These are phyloP conservation scores for Verruconis gallopava DNA, from an alignment of 2,329 filamentous ascomycete species.

Conservation along the genomic window DNA sequence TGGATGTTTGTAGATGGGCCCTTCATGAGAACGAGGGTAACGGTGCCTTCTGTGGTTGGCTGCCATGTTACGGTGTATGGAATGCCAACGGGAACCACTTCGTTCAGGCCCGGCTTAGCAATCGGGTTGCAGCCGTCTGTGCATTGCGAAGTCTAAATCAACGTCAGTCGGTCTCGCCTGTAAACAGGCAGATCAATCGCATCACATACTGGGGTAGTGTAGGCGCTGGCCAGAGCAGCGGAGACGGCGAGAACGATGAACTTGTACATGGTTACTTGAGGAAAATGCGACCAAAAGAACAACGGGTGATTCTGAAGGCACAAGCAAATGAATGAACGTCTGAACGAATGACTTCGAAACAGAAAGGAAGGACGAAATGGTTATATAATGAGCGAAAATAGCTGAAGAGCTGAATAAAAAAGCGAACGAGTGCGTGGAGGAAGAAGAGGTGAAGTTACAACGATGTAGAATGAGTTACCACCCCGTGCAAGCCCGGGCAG, in stretches of 20 bases:
- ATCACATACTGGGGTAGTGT: neutral
- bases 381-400: neutral
- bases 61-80: conserved; percentile 47
- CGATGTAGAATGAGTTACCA: neutral
- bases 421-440: neutral
- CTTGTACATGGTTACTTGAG: conserved; percentile 3
- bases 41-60: conserved; percentile 33
- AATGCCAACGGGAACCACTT: conserved; percentile 42
- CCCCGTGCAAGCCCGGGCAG: no score
- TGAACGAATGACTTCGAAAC: neutral
- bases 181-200: neutral
- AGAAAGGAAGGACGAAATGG: neutral
- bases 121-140: conserved; percentile 35
- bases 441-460: neutral
- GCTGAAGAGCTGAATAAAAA: neutral
- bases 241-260: conserved; percentile 6
- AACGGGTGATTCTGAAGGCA: no score
- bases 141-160: conserved; percentile 3
- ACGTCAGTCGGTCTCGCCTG: neutral
- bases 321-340: no score
- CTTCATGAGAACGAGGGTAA: conserved; percentile 48
- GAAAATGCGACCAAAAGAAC: no score
- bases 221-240: conserved; percentile 5
- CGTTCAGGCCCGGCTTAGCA: conserved; percentile 35
- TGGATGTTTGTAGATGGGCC: conserved; percentile 44